phyloP scores from a whole-genome alignment of 2,329 filamentous ascomycete species.

The Diaporthe caulivora region DNA sequence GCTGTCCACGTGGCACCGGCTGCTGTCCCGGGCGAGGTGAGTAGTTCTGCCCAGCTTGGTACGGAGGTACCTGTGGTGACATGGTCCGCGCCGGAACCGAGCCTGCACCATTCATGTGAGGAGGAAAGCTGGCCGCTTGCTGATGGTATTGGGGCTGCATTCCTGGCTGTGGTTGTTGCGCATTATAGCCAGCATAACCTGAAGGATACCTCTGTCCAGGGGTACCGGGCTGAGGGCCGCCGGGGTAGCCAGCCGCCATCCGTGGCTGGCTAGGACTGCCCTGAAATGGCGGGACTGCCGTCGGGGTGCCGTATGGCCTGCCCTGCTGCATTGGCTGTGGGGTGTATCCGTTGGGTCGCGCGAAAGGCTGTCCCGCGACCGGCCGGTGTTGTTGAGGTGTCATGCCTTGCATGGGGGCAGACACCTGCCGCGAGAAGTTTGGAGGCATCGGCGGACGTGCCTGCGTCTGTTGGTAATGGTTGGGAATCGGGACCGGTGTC shows the following conservation, averaged over 20 bases:
- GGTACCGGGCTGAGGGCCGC: constrained; percentile 55
- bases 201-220: constrained; percentile 56
- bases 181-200: constrained; percentile 44
- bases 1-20: constrained; percentile 40
- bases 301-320: constrained; percentile 58
- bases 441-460: constrained; percentile 54
- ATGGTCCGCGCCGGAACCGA: constrained; percentile 56
- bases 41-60: constrained; percentile 52
- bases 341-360: constrained; percentile 61
- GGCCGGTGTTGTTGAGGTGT: constrained; percentile 54
- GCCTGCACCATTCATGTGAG: constrained; percentile 59
- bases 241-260: constrained; percentile 53
- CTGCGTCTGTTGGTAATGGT: constrained; percentile 60
- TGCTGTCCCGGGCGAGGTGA: constrained; percentile 50
- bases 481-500: constrained; percentile 56
- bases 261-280: constrained; percentile 58
- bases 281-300: constrained; percentile 62
- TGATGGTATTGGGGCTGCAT: constrained; percentile 43
- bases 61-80: constrained; percentile 55
- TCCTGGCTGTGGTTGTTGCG: constrained; percentile 43
- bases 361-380: constrained; percentile 60
- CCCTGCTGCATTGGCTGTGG: constrained; percentile 63
- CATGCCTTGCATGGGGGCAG: constrained; percentile 53
- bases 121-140: constrained; percentile 52
- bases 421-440: constrained; percentile 52